Evolutionary conservation across 768 basidiomycete species (phyloP).

Genomic region (Phanerochaete carnosa): DNA sequence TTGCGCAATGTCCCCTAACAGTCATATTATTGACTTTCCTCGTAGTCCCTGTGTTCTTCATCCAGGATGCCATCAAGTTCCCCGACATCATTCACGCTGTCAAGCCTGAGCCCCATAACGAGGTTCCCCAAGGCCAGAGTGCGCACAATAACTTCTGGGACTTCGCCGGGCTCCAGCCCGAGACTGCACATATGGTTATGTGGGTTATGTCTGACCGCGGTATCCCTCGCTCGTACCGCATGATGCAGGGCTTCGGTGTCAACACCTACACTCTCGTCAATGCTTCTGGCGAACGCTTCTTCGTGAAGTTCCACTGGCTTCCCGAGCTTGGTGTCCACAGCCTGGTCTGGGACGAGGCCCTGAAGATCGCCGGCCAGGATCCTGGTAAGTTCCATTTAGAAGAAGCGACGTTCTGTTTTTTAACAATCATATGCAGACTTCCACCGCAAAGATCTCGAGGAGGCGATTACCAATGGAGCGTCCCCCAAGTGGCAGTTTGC

Average conservation of each 20-base stretch:
- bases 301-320: conserved; percentile 88
- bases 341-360: conserved; percentile 85
- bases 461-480: conserved; percentile 71
- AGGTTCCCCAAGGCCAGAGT: conserved; percentile 63
- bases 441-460: conserved; percentile 81
- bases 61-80: conserved; percentile 81
- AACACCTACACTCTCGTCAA: conserved; percentile 83
- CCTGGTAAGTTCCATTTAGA: conserved; percentile 44
- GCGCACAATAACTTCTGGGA: conserved; percentile 92
- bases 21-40: not conserved
- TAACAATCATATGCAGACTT: conserved; percentile 47
- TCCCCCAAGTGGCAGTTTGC: conserved; percentile 79
- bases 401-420: not conserved
- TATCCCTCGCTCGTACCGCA: conserved; percentile 81
- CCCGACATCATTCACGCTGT: conserved; percentile 84
- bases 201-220: conserved; percentile 86
- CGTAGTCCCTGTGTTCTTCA: conserved; percentile 70
- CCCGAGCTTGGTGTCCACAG: conserved; percentile 82
- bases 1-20: not conserved
- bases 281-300: conserved; percentile 58
- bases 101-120: conserved; percentile 83
- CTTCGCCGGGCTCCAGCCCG: conserved; percentile 68
- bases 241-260: conserved; percentile 89
- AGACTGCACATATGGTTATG: conserved; percentile 43
- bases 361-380: conserved; percentile 81